Conservation (phyloP, 148 eudicot genomes). For the Diospyros lotus region DNA sequence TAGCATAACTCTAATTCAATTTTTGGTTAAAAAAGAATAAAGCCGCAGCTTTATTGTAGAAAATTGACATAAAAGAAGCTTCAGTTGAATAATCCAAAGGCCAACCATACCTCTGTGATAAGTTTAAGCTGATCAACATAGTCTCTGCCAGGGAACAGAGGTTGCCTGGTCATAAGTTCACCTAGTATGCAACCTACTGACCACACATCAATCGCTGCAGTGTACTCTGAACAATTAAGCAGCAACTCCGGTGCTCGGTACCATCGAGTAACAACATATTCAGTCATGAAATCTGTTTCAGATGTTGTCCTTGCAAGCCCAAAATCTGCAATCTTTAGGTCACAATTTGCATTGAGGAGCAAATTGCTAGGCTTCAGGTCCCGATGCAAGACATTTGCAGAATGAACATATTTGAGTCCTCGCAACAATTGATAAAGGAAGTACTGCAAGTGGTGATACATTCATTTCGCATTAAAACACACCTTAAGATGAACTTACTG, state of each 20-base stretch:
- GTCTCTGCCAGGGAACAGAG: conserved; percentile 83
- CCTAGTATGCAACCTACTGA: conserved; percentile 93
- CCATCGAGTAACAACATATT: conserved; percentile 90
- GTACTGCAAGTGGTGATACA: conserved; percentile 39
- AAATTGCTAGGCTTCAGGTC: conserved; percentile 90
- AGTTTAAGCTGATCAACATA: conserved; percentile 79
- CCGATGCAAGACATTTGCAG: conserved; percentile 80
- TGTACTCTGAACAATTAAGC: conserved; percentile 71
- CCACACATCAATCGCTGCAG: conserved; percentile 90
- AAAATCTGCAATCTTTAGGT: conserved; percentile 84
- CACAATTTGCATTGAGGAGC: conserved; percentile 77
- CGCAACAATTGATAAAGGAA: conserved; percentile 79
- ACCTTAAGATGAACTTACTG: too few species aligned
- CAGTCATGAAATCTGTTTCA: conserved; percentile 90
- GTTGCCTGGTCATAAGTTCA: conserved; percentile 68
- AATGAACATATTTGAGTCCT: conserved; percentile 83
- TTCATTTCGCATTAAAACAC: too few species aligned
- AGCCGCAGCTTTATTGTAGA: background rate
- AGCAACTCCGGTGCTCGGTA: conserved; percentile 87
- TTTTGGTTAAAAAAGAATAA: background rate
- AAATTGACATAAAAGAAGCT: background rate
- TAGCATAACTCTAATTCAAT: too few species aligned
- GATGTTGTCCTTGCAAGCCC: conserved; percentile 88
- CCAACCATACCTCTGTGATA: conserved; percentile 62
- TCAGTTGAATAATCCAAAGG: conserved; percentile 2